These are phyloP conservation scores for Populus euphratica DNA, from an alignment of 345 rosid species.

Conservation along the genomic window DNA sequence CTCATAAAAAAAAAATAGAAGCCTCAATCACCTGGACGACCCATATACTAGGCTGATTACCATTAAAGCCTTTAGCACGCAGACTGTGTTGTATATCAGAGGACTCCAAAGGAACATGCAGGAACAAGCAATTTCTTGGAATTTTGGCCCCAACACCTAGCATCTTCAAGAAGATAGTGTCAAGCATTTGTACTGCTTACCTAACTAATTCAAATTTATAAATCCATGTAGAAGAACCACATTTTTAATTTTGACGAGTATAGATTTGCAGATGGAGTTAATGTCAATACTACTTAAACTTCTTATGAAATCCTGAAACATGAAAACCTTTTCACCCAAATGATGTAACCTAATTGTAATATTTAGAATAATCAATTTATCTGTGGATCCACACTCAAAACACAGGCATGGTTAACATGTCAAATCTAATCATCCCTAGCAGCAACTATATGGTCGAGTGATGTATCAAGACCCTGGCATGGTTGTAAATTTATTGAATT, in stretches of 20 bases:
- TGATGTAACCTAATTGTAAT: not conserved
- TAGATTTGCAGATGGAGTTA: not conserved
- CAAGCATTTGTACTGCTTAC: constrained; percentile 1
- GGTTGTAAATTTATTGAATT: constrained; percentile 6
- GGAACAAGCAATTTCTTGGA: constrained; percentile 59
- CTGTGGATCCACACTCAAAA: not conserved
- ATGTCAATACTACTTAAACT: not conserved
- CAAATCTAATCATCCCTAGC: not conserved
- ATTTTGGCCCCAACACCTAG: constrained; percentile 84
- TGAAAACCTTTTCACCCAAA: not conserved
- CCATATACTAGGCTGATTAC: constrained; percentile 74
- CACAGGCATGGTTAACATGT: not conserved
- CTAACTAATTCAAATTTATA: not conserved
- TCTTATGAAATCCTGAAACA: not conserved
- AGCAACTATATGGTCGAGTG: not conserved
- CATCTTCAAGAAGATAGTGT: constrained; percentile 26
- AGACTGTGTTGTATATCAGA: constrained; percentile 45
- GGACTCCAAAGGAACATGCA: constrained; percentile 65
- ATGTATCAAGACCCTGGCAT: too few species aligned
- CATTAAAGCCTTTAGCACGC: constrained; percentile 63
- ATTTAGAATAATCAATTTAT: not conserved
- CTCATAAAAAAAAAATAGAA: not conserved
- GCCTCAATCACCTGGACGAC: constrained; percentile 64
- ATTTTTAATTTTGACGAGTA: not conserved
- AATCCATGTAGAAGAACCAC: not conserved